These are phyloP conservation scores for Amniculicola lignicola DNA, from an alignment of 495 filamentous ascomycete genomes.

Conservation along the genomic window DNA sequence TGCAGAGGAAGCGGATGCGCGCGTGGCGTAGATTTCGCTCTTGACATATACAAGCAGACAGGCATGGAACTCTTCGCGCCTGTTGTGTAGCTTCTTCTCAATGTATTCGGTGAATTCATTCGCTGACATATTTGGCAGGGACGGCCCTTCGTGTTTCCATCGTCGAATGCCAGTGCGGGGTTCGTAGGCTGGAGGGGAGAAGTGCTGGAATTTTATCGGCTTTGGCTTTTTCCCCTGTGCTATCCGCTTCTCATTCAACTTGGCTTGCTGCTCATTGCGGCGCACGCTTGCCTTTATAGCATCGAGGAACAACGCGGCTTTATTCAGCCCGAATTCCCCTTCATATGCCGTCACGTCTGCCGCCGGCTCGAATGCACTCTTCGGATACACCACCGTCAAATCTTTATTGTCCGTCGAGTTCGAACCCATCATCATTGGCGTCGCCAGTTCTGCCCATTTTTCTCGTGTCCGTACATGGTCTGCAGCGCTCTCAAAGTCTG, in stretches of 20 bases:
- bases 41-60: constrained; percentile 51
- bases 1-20: not conserved
- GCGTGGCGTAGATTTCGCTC: constrained; percentile 19
- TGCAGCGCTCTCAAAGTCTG: constrained; percentile 78
- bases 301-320: constrained; percentile 52
- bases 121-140: constrained; percentile 70
- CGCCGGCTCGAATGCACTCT: constrained; percentile 58
- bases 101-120: constrained; percentile 68
- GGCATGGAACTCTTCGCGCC: constrained; percentile 46
- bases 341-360: constrained; percentile 49
- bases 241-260: not conserved
- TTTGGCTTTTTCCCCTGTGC: too few species aligned
- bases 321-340: constrained; percentile 20
- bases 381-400: not conserved
- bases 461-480: constrained; percentile 76
- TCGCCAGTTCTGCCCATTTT: constrained; percentile 81
- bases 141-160: constrained; percentile 80
- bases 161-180: not conserved
- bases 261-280: not conserved
- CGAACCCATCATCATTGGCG: constrained; percentile 55
- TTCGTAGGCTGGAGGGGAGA: not conserved
- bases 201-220: too few species aligned
- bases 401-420: constrained; percentile 36
- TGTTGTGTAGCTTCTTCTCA: constrained; percentile 55
- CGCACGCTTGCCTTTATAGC: constrained; percentile 50